Conservation (phyloP, 768 basidiomycete species). For the Mycena albidolilacea region DNA sequence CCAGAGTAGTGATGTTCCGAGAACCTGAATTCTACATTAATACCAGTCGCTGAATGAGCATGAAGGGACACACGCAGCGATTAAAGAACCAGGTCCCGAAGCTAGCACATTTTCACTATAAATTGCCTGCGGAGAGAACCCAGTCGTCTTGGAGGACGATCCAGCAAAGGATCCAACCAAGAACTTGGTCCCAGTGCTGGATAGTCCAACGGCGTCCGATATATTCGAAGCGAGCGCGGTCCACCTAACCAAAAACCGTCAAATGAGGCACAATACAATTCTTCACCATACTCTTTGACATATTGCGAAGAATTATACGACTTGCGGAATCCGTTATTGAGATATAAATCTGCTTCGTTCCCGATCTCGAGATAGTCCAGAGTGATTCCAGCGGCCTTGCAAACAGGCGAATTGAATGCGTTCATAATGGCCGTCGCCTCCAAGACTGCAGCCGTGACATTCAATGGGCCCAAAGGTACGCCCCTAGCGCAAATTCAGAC, state of each 20-base stretch:
- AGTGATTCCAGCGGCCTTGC: conserved; percentile 57
- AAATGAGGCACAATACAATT: not conserved
- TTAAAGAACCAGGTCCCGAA: conserved; percentile 62
- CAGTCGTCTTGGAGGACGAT: conserved; percentile 62
- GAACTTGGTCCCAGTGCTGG: conserved; percentile 54
- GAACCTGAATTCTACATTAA: conserved; percentile 44
- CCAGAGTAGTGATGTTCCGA: conserved; percentile 66
- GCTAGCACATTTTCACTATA: conserved; percentile 66
- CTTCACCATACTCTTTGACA: conserved; percentile 59
- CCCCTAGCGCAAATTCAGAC: conserved; percentile 51
- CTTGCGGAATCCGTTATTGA: conserved; percentile 57
- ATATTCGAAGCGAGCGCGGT: conserved; percentile 64
- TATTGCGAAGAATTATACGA: conserved; percentile 61
- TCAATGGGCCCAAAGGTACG: conserved; percentile 69
- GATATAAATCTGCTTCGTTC: conserved; percentile 70
- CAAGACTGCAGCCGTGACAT: conserved; percentile 64
- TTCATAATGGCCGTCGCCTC: conserved; percentile 63
- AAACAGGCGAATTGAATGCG: conserved; percentile 59
- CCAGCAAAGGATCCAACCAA: conserved; percentile 65
- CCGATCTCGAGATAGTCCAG: conserved; percentile 73
- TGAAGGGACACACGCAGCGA: conserved; percentile 56
- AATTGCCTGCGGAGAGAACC: conserved; percentile 76
- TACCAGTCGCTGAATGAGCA: not conserved
- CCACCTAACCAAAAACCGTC: conserved; percentile 58
- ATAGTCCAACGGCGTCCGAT: conserved; percentile 56